Evolutionary conservation across 306 rosid genomes (phyloP).

Genomic region (Trichosanthes truncata): DNA sequence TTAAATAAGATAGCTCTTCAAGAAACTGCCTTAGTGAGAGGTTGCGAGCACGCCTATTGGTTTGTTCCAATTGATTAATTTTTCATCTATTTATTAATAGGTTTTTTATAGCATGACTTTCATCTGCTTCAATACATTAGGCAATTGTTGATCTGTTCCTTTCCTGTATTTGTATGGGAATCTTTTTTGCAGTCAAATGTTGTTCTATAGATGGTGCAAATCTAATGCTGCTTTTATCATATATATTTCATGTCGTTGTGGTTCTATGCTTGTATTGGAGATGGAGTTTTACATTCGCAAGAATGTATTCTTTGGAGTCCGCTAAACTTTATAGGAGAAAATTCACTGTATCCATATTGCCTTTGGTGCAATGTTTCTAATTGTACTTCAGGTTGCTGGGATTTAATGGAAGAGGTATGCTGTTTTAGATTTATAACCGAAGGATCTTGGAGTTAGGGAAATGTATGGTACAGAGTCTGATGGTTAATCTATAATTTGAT

Average conservation of each 20-base stretch:
- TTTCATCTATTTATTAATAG: not conserved
- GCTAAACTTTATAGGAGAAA: not conserved
- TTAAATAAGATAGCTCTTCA: constrained; percentile 56
- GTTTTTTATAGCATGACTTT: not conserved
- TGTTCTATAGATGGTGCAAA: not conserved
- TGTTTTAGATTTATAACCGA: not conserved
- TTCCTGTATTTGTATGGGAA: not conserved
- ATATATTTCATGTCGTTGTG: constrained; percentile 7
- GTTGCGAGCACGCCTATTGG: constrained; percentile 99
- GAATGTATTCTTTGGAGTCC: not conserved
- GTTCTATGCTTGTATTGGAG: not conserved
- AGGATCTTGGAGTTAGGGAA: not conserved
- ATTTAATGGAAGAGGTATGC: constrained; percentile 16
- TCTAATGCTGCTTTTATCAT: constrained; percentile 1
- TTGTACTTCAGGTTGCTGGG: constrained; percentile 11
- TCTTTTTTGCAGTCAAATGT: not conserved
- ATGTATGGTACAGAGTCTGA: not conserved
- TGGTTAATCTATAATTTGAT: not conserved
- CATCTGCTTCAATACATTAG: not conserved
- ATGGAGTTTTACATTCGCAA: not conserved
- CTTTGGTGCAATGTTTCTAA: constrained; percentile 9
- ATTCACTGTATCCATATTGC: constrained; percentile 12
- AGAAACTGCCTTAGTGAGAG: constrained; percentile 81
- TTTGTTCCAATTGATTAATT: constrained; percentile 29
- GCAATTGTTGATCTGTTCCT: not conserved